Conservation (phyloP, 139 green algal species). For the Nannochloris sp. region DNA sequence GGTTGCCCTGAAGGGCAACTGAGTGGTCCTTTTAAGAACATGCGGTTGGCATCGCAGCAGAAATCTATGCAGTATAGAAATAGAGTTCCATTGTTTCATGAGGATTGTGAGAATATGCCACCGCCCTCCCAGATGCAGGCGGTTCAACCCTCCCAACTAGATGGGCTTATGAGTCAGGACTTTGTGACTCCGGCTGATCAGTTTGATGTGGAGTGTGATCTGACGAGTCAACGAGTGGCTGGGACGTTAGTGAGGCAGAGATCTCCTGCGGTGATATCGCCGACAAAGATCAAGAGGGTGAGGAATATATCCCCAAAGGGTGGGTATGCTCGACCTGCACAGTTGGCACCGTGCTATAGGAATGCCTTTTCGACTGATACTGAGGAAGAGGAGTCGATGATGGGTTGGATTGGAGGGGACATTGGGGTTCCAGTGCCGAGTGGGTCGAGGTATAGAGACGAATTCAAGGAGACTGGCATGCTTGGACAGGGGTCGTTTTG, state of each 20-base stretch:
- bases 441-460: slow-evolving; percentile 22
- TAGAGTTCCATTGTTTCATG: too few relatives aligned
- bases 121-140: too few relatives aligned
- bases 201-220: slow-evolving; percentile 16
- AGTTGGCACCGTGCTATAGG: slow-evolving; percentile 31
- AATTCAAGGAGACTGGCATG: slow-evolving; percentile 53
- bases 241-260: slow-evolving; percentile 4
- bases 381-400: slow-evolving; percentile 11
- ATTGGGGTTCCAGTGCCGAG: slow-evolving; percentile 3
- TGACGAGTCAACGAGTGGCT: not conserved
- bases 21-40: slow-evolving; percentile 13
- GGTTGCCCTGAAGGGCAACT: slow-evolving; percentile 7
- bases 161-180: slow-evolving; percentile 32
- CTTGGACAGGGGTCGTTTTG: slow-evolving; percentile 68
- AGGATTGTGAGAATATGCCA: too few relatives aligned
- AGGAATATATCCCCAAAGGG: slow-evolving; percentile 4
- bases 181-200: slow-evolving; percentile 48
- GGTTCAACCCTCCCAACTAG: not conserved
- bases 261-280: slow-evolving; percentile 30
- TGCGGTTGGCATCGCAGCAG: slow-evolving; percentile 14
- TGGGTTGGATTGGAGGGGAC: not conserved
- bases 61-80: not conserved
- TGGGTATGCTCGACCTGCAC: not conserved
- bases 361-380: slow-evolving; percentile 19
- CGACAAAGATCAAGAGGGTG: slow-evolving; percentile 34